Conservation (phyloP, 139 green algal genomes). For the Coelastrella sp. region DNA sequence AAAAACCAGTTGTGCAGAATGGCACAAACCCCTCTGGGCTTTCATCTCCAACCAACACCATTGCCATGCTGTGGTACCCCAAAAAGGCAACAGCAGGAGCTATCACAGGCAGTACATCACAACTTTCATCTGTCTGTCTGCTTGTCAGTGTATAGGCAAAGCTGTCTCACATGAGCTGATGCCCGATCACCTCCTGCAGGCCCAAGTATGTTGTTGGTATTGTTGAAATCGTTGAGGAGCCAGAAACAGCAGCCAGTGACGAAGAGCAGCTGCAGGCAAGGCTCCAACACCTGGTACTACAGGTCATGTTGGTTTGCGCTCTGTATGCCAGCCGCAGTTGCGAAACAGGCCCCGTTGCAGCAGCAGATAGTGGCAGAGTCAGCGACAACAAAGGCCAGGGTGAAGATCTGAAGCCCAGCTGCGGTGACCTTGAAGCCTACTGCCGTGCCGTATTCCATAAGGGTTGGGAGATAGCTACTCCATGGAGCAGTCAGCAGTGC, state of each 20-base stretch:
- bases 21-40: too few species aligned
- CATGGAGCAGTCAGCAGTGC: constrained; percentile 4
- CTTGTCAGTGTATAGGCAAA: too few species aligned
- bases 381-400: too few species aligned
- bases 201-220: not conserved
- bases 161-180: too few species aligned
- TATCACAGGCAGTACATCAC: too few species aligned
- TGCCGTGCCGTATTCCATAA: not conserved
- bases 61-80: too few species aligned
- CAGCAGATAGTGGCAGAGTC: not conserved
- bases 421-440: not conserved
- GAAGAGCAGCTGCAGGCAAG: not conserved
- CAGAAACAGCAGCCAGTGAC: not conserved
- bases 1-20: too few species aligned
- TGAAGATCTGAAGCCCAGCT: not conserved
- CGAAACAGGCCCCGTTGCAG: not conserved
- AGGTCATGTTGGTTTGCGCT: not conserved
- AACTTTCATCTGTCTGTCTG: too few species aligned
- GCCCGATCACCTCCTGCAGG: not conserved
- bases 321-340: constrained; percentile 17
- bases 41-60: too few species aligned
- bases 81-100: too few species aligned
- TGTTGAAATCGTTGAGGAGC: not conserved
- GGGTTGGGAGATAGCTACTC: not conserved
- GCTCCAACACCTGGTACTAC: not conserved